Percentiles rank a stretch among this genome's conserved stretches.
Conservation (phyloP, 2,329 filamentous ascomycete species). For the Fusarium tupiense region DNA sequence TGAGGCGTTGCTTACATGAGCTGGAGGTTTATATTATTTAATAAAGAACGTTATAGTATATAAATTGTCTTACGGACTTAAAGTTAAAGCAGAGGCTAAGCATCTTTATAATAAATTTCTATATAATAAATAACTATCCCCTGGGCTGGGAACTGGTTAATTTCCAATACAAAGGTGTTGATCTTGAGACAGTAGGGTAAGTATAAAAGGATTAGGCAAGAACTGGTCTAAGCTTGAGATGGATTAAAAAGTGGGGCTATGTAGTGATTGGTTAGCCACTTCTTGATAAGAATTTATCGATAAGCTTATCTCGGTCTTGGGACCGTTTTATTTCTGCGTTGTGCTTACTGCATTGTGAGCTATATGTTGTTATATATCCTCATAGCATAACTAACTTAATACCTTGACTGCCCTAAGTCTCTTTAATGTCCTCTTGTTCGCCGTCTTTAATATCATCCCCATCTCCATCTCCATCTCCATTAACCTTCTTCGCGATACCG, state of each 20-base stretch:
- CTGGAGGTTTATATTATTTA: too few species aligned
- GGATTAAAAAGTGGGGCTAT: too few species aligned
- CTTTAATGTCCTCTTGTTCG: background rate
- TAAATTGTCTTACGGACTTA: rapidly evolving
- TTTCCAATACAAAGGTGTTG: rapidly evolving
- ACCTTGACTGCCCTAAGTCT: background rate
- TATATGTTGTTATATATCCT: too few species aligned
- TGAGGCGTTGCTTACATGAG: rapidly evolving
- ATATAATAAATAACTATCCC: rapidly evolving
- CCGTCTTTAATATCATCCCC: background rate
- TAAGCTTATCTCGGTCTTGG: rapidly evolving
- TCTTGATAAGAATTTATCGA: background rate
- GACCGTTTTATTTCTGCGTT: too few species aligned
- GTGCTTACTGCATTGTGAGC: too few species aligned
- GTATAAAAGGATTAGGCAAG: background rate
- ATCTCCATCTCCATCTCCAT: background rate
- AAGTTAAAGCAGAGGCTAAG: rapidly evolving
- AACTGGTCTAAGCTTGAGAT: rapidly evolving
- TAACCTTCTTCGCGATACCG: background rate
- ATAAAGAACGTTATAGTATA: too few species aligned
- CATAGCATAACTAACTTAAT: too few species aligned
- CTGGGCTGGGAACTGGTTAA: rapidly evolving
- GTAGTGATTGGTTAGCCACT: too few species aligned
- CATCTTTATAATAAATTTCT: too few species aligned
- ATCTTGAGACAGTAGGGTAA: too few species aligned